Percentiles rank a stretch among this genome's conserved stretches.
Evolutionary conservation across 2,329 filamentous ascomycete genomes (phyloP).

Genomic region (Cadophora luteo-olivacea): DNA sequence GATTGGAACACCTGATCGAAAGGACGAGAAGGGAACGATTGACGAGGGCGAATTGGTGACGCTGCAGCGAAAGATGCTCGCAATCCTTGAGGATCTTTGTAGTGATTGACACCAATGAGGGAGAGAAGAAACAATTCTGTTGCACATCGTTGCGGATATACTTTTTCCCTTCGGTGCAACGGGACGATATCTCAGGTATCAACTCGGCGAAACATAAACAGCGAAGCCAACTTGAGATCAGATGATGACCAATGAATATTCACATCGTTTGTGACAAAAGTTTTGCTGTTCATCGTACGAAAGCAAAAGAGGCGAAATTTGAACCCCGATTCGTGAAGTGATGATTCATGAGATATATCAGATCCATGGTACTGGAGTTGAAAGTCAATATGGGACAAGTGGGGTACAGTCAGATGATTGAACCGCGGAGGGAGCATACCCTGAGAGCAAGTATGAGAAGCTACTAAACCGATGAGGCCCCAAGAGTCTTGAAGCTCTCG

Average conservation of each 20-base stretch:
- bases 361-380: background rate
- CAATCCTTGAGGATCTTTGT: conserved; percentile 57
- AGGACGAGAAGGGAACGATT: conserved; percentile 43
- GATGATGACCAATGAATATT: conserved; percentile 3
- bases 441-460: conserved; percentile 4
- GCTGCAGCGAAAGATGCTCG: conserved; percentile 56
- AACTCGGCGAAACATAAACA: background rate
- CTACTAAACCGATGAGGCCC: background rate
- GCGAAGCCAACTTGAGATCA: background rate
- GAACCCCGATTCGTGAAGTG: conserved; percentile 14
- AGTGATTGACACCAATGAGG: conserved; percentile 38
- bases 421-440: conserved; percentile 11
- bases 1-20: conserved; percentile 22
- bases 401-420: conserved; percentile 9
- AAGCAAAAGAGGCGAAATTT: conserved; percentile 20
- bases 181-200: conserved; percentile 3
- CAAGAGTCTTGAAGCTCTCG: background rate
- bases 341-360: conserved; percentile 11
- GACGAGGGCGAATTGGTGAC: conserved; percentile 50
- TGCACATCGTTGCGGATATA: conserved; percentile 32
- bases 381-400: conserved; percentile 6
- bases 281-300: conserved; percentile 21
- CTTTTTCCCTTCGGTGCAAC: background rate
- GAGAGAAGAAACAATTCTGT: conserved; percentile 20
- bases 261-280: background rate